Conservation (phyloP, 176 grass and related monocot species). For the Oryza nivara region DNA sequence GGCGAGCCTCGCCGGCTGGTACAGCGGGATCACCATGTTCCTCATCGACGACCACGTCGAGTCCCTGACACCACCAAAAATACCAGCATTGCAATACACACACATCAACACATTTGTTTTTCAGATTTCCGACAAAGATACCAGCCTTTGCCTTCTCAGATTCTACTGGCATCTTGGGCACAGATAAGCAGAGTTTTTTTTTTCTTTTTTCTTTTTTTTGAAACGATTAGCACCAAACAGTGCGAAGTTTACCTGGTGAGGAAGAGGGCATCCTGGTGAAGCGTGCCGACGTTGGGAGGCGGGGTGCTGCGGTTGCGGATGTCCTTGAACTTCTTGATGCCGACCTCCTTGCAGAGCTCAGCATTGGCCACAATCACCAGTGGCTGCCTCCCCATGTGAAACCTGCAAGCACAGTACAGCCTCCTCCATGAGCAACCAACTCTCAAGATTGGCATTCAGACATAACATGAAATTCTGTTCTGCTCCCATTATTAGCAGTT, state of each 20-base stretch:
- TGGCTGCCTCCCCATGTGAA: conserved; percentile 94
- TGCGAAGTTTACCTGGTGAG: conserved; percentile 30
- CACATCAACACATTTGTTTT: not conserved
- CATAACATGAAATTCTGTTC: not conserved
- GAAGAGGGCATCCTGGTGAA: conserved; percentile 92
- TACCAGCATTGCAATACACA: not conserved
- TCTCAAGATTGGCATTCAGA: not conserved
- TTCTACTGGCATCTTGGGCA: not conserved
- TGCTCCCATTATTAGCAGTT: not conserved
- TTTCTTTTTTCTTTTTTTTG: no score
- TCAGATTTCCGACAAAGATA: not conserved
- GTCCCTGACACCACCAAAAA: conserved; percentile 42
- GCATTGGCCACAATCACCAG: conserved; percentile 88
- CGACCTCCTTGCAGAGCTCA: conserved; percentile 89
- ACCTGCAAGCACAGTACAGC: conserved; percentile 43
- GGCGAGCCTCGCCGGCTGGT: conserved; percentile 80
- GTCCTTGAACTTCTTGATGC: conserved; percentile 94
- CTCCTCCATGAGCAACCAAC: conserved; percentile 22
- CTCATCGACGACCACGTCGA: conserved; percentile 82
- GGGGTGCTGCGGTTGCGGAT: conserved; percentile 86
- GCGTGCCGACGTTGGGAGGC: conserved; percentile 60
- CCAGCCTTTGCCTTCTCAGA: not conserved
- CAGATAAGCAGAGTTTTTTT: not conserved
- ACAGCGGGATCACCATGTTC: conserved; percentile 80
- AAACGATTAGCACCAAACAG: no score